Base-by-base conservation (phyloP, 495 filamentous ascomycete genomes). In the Tuber indicum region DNA sequence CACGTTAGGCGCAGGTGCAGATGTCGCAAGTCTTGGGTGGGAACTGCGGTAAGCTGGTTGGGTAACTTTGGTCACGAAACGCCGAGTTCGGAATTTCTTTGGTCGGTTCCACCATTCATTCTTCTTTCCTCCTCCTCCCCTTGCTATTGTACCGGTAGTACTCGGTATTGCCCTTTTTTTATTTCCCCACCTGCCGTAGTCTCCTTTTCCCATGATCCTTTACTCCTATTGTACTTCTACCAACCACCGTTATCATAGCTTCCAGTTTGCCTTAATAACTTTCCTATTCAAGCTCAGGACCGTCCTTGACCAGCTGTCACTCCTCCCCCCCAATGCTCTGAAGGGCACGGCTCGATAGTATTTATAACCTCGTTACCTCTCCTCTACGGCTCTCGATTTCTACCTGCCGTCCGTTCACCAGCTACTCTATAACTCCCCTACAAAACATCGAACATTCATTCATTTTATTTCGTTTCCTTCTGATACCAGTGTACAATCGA, bases 391-490 rank as follows among this genome's bases (percentile, higher is more conserved):
- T 66, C 58, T 26, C 52, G 3, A 2, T 32, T 66, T 32, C 58
- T 66, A 32, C 58, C 26, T 66, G 8, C 58, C 58, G 58, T 66
- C 58, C 58, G 12, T 66, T 66, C 32, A n/a, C 4, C 32, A 66
- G 58, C 23, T 12, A 26, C 21, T 58, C 62, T 80, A 26, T 52
- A 45, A 72, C 73, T 49, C 72, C 49, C 62, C 32, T 21, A 32
- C 70, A 32, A 32, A 66, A 66, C 26, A 66, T 66, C 58, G 10
- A 32, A 32, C 26, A 32, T n/a, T 36, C 49, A 74, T 32, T 74
- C 42, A 45, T 47, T 73, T 74, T 75, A 69, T 47, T 78, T 77
- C 58, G 21, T 21, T 7, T 45, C 17, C 66, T 58, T 52, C 43
- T n/a, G 72, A 41, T 41, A 79, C 47, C 45, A 4, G 10, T 17